Percentiles rank a stretch among this genome's conserved stretches.
Evolutionary conservation across 345 rosid genomes (phyloP).

Genomic region (Populus nigra): DNA sequence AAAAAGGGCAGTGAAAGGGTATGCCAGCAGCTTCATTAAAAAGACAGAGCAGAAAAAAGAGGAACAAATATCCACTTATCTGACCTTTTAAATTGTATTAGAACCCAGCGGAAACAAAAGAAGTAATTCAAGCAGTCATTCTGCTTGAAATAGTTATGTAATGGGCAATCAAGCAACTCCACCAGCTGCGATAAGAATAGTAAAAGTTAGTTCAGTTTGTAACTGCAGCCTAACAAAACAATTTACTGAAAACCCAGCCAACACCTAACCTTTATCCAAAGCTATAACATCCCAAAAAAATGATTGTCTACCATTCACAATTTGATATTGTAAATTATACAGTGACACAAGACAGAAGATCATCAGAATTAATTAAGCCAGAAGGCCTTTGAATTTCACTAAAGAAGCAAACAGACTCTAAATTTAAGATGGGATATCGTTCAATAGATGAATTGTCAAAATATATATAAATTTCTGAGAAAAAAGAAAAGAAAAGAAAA

Average conservation of each 20-base stretch:
- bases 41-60: background rate
- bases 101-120: constrained; percentile 99
- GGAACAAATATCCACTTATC: constrained; percentile 2
- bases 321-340: background rate
- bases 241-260: background rate
- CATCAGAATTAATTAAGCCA: background rate
- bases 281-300: background rate
- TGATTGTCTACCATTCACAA: background rate
- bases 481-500: background rate
- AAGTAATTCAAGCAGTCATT: constrained; percentile 97
- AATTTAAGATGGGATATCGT: background rate
- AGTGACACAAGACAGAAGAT: background rate
- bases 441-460: background rate
- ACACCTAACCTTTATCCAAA: background rate
- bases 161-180: constrained; percentile 82
- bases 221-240: background rate
- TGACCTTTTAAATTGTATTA: constrained; percentile 96
- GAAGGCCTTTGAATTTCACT: background rate
- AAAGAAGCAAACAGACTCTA: background rate
- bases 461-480: background rate
- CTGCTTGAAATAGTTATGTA: constrained; percentile 86
- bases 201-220: constrained; percentile 5
- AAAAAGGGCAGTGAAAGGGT: background rate
- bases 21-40: background rate
- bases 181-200: constrained; percentile 61